These are phyloP conservation scores for Pleurotus citrinopileatus DNA, from an alignment of 768 basidiomycete genomes.

Conservation along the genomic window DNA sequence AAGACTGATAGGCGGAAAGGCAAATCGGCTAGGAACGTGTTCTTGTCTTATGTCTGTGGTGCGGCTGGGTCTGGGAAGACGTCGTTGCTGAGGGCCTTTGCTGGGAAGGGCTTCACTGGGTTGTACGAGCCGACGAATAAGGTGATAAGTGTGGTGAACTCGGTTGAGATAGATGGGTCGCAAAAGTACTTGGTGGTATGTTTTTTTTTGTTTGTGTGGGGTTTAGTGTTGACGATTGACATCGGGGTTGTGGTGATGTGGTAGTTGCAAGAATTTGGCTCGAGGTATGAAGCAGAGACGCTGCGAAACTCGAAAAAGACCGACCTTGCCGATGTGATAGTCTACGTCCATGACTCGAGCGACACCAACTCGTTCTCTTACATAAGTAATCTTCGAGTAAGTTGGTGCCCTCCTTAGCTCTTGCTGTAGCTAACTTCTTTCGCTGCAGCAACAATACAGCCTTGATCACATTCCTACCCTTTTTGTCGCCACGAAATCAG, in stretches of 20 bases:
- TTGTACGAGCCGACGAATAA: constrained; percentile 88
- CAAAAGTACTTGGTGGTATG: constrained; percentile 96
- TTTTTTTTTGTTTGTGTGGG: too few species aligned
- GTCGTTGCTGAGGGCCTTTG: constrained; percentile 78
- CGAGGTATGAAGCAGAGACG: constrained; percentile 89
- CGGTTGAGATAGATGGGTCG: constrained; percentile 89
- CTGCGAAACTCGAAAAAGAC: constrained; percentile 88
- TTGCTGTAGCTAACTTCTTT: constrained; percentile 15
- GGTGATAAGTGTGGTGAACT: constrained; percentile 89
- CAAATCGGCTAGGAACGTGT: constrained; percentile 88
- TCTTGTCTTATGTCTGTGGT: constrained; percentile 90
- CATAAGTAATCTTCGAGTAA: constrained; percentile 91
- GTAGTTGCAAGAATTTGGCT: constrained; percentile 96
- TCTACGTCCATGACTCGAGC: constrained; percentile 96
- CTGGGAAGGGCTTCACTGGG: constrained; percentile 72
- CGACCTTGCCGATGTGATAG: constrained; percentile 89
- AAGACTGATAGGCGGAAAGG: constrained; percentile 84
- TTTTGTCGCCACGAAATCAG: constrained; percentile 99
- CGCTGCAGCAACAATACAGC: constrained; percentile 88
- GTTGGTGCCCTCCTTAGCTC: constrained; percentile 12
- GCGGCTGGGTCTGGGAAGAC: constrained; percentile 98
- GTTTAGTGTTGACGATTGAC: too few species aligned
- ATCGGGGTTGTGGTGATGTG: too few species aligned
- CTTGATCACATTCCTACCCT: constrained; percentile 93
- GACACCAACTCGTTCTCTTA: constrained; percentile 99